A percentile compares a stretch with the other conserved stretches of the same genome.
These are phyloP conservation scores for Eurotiales sp. DNA, from an alignment of 2,329 filamentous ascomycete species.

Conservation along the genomic window DNA sequence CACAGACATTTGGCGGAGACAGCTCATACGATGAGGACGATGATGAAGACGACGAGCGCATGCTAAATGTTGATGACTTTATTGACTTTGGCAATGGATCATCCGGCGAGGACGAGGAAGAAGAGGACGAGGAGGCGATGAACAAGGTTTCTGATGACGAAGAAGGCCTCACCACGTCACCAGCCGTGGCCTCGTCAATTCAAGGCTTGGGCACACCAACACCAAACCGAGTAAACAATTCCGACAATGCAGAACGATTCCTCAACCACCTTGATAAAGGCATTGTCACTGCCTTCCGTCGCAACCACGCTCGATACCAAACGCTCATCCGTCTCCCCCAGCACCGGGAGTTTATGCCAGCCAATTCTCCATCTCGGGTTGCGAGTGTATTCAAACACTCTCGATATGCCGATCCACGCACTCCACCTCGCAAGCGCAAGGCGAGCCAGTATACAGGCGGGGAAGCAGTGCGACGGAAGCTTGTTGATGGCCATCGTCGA, in stretches of 20 bases:
- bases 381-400: constrained; percentile 43
- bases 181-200: constrained; percentile 47
- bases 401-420: constrained; percentile 36
- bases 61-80: constrained; percentile 67
- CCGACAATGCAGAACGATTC: constrained; percentile 47
- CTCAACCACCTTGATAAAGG: constrained; percentile 66
- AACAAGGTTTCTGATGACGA: constrained; percentile 44
- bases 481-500: constrained; percentile 41
- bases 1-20: constrained; percentile 55
- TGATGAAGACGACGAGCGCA: constrained; percentile 61
- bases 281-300: constrained; percentile 74
- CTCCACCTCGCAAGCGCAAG: constrained; percentile 40
- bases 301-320: constrained; percentile 51
- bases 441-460: constrained; percentile 34
- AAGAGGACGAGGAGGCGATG: constrained; percentile 38
- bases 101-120: constrained; percentile 59
- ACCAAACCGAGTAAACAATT: constrained; percentile 26
- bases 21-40: constrained; percentile 58
- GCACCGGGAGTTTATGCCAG: constrained; percentile 43
- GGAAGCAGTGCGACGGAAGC: constrained; percentile 42
- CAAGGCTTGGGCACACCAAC: constrained; percentile 30
- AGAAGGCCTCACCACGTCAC: constrained; percentile 31
- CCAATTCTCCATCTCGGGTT: constrained; percentile 40
- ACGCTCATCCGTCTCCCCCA: constrained; percentile 47
- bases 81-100: constrained; percentile 62